Base-by-base conservation (phyloP, 2,329 filamentous ascomycete species). In the Amesomyces nigricolor region DNA sequence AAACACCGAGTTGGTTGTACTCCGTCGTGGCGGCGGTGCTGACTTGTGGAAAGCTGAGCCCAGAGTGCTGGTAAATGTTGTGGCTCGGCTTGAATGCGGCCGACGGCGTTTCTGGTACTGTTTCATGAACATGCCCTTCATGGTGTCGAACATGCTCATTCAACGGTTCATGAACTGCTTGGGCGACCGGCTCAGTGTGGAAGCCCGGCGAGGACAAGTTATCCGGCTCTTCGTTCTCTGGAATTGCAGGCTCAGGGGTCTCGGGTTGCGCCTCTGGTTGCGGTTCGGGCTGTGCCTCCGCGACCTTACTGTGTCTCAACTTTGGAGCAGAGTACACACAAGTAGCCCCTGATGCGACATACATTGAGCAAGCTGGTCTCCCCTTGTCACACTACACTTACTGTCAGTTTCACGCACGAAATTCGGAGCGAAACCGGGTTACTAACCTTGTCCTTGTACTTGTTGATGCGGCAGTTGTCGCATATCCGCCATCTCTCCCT, bases 321-420 rank as follows among this genome's bases (percentile, higher is more conserved):
- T 66, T 70, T 11, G 66, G 64, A n/a, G 67, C 61, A 19, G 73
- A 66, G 59, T 76, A 78, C 47, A 72, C 65, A 57, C 75, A 78
- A 7, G 59, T 56, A 5, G 64, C 54, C 0, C 67, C 68, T 5
- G 62, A 54, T 6, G 62, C 59, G 19, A 66, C 52, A 26, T 75
- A 78, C 38, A 68, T 67, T 6, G 63, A 64, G 57, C 76, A 78
- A 1, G 62, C 62, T 4, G 75, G 75, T 39, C 65, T 69, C 42
- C 70, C 68, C 46, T 67, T 72, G 10, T 74, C 68, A 44, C 75
- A 78, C 73, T 76, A 19, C 13, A 40, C 10, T 16, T 4, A 2
- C 13, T 9, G 56, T 70, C 52, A 70, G 58, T 48, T 44, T 17
- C 4, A 4, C 4, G 17, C 10, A 22, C 11, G 4, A 2, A 32